These are phyloP conservation scores for Colletotrichum sp. DNA, from an alignment of 2,329 filamentous ascomycete genomes.

Conservation along the genomic window DNA sequence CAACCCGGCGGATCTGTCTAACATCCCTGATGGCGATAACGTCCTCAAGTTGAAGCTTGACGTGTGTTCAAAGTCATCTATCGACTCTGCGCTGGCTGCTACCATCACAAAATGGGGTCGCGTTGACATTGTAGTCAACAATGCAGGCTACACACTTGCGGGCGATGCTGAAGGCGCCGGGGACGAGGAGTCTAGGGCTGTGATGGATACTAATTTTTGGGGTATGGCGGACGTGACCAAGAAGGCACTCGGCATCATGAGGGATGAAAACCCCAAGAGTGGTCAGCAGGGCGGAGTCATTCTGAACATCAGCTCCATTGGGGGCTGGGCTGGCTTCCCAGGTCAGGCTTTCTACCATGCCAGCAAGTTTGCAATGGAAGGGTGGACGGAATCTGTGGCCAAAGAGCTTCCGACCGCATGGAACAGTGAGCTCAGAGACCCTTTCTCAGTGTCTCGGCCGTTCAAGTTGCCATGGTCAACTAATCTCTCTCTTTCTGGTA, in stretches of 20 bases:
- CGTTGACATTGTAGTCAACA: neutral
- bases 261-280: conserved; percentile 32
- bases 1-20: neutral
- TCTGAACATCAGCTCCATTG: conserved; percentile 60
- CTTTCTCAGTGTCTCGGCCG: no score
- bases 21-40: neutral
- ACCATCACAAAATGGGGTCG: neutral
- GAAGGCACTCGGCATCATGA: conserved; percentile 39
- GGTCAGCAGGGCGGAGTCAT: conserved; percentile 52
- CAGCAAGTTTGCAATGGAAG: conserved; percentile 50
- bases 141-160: neutral
- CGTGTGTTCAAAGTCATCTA: neutral
- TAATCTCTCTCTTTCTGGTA: neutral
- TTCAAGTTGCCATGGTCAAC: no score
- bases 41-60: neutral
- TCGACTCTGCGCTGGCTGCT: neutral
- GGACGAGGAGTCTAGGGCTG: neutral
- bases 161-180: neutral
- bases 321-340: conserved; percentile 40
- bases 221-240: neutral
- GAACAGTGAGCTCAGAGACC: conserved; percentile 35
- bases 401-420: conserved; percentile 47
- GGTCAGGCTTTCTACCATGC: conserved; percentile 43
- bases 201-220: neutral
- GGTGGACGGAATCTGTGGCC: conserved; percentile 49